Evolutionary conservation across 2,329 filamentous ascomycete species (phyloP), one percentile per base, ranked within the genome.

Genomic region (Alternaria gansuensis): DNA sequence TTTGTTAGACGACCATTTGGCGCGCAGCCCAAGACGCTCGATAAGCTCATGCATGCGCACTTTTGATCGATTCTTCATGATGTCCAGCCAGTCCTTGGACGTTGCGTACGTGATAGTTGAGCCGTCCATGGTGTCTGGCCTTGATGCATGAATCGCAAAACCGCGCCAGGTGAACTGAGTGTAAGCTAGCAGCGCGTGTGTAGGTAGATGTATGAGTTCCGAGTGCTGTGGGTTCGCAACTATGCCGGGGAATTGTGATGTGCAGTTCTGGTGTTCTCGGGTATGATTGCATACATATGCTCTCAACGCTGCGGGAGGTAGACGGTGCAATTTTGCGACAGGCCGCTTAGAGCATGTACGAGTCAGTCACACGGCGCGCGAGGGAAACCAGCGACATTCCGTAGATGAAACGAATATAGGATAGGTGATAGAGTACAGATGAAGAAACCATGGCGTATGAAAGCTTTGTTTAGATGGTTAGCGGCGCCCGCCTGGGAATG

Each of bases 1-100:
- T 54, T 75, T 76, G 62, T 75, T 75, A n/a, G 73, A 74, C 28
- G 71, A 75, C 73, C 73, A 75, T 60, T 75, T 76, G 10, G 74
- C 73, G 26, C 73, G 69, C 11, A 76, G 50, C 5, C 74, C 74
- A 43, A 76, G 66, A 13, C 72, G 65, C 43, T 76, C 73, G 23
- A 76, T 76, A n/a, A 76, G 57, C 52, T 75, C 73, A 54, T 76
- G 74, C 74, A 76, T 76, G 49, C 73, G 70, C 29, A 75, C 63
- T 54, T 73, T 74, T 31, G 71, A 74, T 11, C 73, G 61, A 54
- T 76, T 76, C 48, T 74, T 74, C 73, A 75, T 75, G 23, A 75
- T 74, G 57, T 76, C 74, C 48, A 75, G 60, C 74, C 74, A 76
- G 64, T 76, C 73, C 57, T 75, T 74, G 41, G 68, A 66, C 50